Base-by-base conservation (phyloP, 176 grass and related monocot genomes). In the Rhipidocladum racemiflorum region DNA sequence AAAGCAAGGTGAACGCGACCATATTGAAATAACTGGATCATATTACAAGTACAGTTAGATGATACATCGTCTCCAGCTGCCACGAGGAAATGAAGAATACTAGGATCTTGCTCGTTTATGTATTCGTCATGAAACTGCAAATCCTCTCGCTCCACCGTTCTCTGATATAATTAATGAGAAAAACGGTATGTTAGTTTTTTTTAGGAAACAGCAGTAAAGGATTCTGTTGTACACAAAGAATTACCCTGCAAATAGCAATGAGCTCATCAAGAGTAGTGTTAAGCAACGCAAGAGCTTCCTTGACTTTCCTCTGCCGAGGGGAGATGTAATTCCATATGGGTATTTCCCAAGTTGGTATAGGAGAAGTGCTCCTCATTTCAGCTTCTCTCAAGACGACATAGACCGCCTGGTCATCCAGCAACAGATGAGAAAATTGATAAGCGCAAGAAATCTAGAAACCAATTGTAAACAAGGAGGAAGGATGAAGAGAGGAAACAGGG, bases 321-420 rank as follows among this genome's bases (percentile, higher is more conserved):
- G 95, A 97, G 66, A 97, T 94, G 67, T 97, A 68, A 83, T 97
- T 97, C 95, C 95, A 94, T 81, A 97, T 97, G 25, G 95, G 92
- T 88, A 97, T 97, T 89, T 97, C 90, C 95, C 95, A 97, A 72
- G 88, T 92, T 78, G 95, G 95, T 87, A 97, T 88, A 61, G 95
- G 95, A 78, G 95, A 94, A 72, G 90, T 94, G 75, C 95, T 97
- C 62, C 92, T 70, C 92, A 88, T 86, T 75, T 94, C 95, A 49
- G 95, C 95, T 93, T 97, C 95, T 77, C 86, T 69, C 48, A 97
- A 78, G 18, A 88, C 80, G 2, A 85, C 68, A 68, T 97, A 97
- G 18, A 97, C 95, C 44, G 95, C 95, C 95, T 97, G 77, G 53
- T 84, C 50, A 86, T 83, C 36, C 27, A 66, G 20, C 34, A 57